These are phyloP conservation scores for Linaria vulgaris DNA, from an alignment of 257 asterid genomes.

Conservation along the genomic window DNA sequence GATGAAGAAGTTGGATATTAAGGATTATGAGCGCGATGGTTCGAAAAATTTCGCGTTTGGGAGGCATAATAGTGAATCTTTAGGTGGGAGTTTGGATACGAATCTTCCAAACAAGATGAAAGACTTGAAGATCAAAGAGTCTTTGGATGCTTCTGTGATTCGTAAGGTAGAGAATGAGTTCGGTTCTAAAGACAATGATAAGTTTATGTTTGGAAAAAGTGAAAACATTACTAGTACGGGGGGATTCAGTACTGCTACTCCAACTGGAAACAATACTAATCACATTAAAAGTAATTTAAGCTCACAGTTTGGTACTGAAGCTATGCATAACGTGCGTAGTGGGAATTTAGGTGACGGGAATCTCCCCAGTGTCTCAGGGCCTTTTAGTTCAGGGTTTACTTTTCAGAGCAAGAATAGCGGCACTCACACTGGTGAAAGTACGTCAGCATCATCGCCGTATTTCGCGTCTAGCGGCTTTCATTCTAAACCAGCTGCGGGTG, in stretches of 20 bases:
- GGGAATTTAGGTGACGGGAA: conserved; percentile 31
- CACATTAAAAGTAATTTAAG: conserved; percentile 18
- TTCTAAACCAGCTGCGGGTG: conserved; percentile 34
- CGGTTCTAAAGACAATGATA: conserved; percentile 23
- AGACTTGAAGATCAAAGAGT: conserved; percentile 36
- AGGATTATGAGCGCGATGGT: conserved; percentile 30
- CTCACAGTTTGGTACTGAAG: conserved; percentile 28
- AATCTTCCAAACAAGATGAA: conserved; percentile 35
- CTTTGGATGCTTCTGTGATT: conserved; percentile 22
- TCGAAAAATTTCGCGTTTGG: conserved; percentile 28
- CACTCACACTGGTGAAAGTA: conserved; percentile 31
- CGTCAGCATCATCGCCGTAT: conserved; percentile 32
- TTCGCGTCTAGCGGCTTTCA: conserved; percentile 37
- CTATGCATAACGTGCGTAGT: conserved; percentile 25
- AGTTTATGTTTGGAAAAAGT: conserved; percentile 18
- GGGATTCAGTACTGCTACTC: conserved; percentile 21
- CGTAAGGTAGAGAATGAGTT: conserved; percentile 30
- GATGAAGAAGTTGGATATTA: conserved; percentile 64
- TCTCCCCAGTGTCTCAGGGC: conserved; percentile 32
- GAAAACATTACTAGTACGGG: conserved; percentile 19
- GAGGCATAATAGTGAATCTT: conserved; percentile 20
- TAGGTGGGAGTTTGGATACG: conserved; percentile 29
- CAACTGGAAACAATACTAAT: conserved; percentile 25
- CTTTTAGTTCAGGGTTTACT: conserved; percentile 37
- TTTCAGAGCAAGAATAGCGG: conserved; percentile 35